Conservation (phyloP, 2,329 filamentous ascomycete genomes). For the Colletotrichum higginsianum region DNA sequence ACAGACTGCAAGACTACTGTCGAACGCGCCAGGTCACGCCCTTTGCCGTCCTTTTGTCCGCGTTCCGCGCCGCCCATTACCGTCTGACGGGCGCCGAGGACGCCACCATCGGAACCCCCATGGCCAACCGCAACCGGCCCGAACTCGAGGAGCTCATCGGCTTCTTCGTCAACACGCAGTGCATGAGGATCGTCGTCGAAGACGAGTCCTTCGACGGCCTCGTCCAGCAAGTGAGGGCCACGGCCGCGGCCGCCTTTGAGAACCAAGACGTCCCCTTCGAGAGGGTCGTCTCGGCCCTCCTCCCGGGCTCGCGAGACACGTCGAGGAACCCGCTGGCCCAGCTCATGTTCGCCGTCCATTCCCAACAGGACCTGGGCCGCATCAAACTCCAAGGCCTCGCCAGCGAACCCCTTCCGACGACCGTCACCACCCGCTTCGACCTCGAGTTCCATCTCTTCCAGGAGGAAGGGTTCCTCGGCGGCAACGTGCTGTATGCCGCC, state of each 20-base stretch:
- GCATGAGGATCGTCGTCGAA: conserved; percentile 44
- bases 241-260: conserved; percentile 31
- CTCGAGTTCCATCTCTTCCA: conserved; percentile 46
- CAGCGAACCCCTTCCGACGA: conserved; percentile 11
- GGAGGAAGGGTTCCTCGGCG: conserved; percentile 31
- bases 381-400: conserved; percentile 9
- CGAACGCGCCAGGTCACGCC: conserved; percentile 10
- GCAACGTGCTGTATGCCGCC: conserved; percentile 42
- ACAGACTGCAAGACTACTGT: conserved; percentile 35
- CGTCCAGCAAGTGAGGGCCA: conserved; percentile 42
- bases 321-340: conserved; percentile 29
- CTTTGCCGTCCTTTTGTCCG: conserved; percentile 45
- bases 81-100: conserved; percentile 47
- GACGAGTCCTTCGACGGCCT: conserved; percentile 41
- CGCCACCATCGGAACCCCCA: conserved; percentile 43
- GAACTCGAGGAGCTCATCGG: conserved; percentile 41
- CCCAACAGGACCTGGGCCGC: conserved; percentile 11
- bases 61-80: conserved; percentile 47
- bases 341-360: conserved; percentile 29
- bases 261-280: conserved; percentile 45
- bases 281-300: conserved; percentile 14
- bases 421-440: conserved; percentile 24
- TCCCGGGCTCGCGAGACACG: conserved; percentile 15
- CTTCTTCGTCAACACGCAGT: conserved; percentile 49
- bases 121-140: conserved; percentile 17